Evolutionary conservation across 1,284 basidiomycete species (phyloP).

Genomic region (Cutaneotrichosporon dermatis): DNA sequence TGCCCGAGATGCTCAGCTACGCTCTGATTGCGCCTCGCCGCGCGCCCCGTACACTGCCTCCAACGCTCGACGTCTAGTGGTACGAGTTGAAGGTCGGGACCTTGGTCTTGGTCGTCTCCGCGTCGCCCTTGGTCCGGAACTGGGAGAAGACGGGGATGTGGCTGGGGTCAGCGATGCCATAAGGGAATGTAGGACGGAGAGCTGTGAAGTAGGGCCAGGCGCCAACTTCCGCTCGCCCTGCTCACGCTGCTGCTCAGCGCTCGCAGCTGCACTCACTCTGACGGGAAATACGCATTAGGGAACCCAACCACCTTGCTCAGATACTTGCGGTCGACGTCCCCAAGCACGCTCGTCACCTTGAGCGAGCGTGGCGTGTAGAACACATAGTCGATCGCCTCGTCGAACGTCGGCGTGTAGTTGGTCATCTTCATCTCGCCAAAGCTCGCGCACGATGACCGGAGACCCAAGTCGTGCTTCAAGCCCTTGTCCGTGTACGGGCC

Average conservation of each 20-base stretch:
- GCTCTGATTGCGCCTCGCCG: neutral
- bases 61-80: slow-evolving; percentile 6
- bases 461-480: slow-evolving; percentile 68
- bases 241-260: too few relatives aligned
- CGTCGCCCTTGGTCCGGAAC: slow-evolving; percentile 44
- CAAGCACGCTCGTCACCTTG: slow-evolving; percentile 78
- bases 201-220: too few relatives aligned
- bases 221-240: too few relatives aligned
- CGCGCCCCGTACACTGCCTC: neutral
- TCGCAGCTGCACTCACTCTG: slow-evolving; percentile 63
- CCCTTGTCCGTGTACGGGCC: slow-evolving; percentile 91
- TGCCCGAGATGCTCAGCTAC: neutral
- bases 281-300: slow-evolving; percentile 93
- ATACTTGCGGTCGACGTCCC: slow-evolving; percentile 82
- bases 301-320: slow-evolving; percentile 90
- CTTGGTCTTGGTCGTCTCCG: slow-evolving; percentile 54
- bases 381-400: slow-evolving; percentile 85
- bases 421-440: slow-evolving; percentile 73
- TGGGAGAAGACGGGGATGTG: slow-evolving; percentile 51
- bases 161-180: slow-evolving; percentile 26
- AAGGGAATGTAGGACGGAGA: too few relatives aligned
- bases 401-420: slow-evolving; percentile 83
- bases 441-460: slow-evolving; percentile 78
- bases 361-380: slow-evolving; percentile 81
- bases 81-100: slow-evolving; percentile 15